Conservation (phyloP, 345 rosid genomes). For the Conringia planisiliqua region DNA sequence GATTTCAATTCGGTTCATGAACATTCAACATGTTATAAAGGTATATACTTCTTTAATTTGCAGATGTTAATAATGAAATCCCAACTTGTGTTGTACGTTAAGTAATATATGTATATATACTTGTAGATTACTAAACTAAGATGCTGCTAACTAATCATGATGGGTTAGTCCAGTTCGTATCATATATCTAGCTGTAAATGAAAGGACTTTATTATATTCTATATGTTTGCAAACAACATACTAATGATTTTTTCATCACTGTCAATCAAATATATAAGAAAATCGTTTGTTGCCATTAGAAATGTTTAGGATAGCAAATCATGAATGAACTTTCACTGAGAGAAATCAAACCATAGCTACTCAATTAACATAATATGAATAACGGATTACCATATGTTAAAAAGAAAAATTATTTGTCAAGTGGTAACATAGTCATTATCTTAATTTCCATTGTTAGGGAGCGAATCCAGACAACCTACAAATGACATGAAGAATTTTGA, state of each 20-base stretch:
- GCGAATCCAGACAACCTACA: not conserved
- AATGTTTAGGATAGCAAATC: no score
- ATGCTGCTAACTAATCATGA: slow-evolving; percentile 4
- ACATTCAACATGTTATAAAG: not conserved
- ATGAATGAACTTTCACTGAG: no score
- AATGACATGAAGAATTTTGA: not conserved
- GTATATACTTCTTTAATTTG: not conserved
- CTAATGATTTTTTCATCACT: not conserved
- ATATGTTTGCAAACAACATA: not conserved
- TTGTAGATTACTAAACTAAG: not conserved
- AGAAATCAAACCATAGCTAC: not conserved
- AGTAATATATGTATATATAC: not conserved
- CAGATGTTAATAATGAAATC: slow-evolving; percentile 6
- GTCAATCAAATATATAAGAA: not conserved
- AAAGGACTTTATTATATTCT: not conserved
- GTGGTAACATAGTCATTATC: not conserved
- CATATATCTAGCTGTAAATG: not conserved
- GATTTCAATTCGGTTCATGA: not conserved
- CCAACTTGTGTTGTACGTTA: slow-evolving; percentile 12
- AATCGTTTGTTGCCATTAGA: no score
- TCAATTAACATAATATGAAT: not conserved
- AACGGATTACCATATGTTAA: not conserved
- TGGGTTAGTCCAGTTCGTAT: not conserved
- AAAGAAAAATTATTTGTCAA: no score
- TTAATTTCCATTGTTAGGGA: not conserved